phyloP scores from a whole-genome alignment of 208 protist genomes.

The Wallacemonas collosoma region DNA sequence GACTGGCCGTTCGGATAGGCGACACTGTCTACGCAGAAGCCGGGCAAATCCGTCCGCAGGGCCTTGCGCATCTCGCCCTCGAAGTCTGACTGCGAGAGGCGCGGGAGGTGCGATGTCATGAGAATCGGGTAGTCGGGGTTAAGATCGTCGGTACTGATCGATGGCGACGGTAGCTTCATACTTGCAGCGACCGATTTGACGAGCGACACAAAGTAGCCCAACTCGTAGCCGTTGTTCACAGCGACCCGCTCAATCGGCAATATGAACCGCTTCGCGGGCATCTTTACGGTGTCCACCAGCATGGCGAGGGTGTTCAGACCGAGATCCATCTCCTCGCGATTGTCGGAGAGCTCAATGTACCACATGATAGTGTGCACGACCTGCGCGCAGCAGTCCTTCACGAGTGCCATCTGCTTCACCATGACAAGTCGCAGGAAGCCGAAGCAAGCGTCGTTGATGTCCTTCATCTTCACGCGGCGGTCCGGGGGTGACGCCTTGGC shows the following conservation, averaged over 20 bases:
- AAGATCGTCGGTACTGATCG: constrained; percentile 40
- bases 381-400: constrained; percentile 85
- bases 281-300: constrained; percentile 72
- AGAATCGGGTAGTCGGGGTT: constrained; percentile 73
- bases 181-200: constrained; percentile 55
- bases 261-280: constrained; percentile 77
- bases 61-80: constrained; percentile 73
- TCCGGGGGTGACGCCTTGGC: constrained; percentile 40
- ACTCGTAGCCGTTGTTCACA: constrained; percentile 63
- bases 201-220: constrained; percentile 66
- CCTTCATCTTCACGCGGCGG: constrained; percentile 54
- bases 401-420: constrained; percentile 68
- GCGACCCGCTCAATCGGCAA: constrained; percentile 72
- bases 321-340: constrained; percentile 77
- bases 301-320: constrained; percentile 75
- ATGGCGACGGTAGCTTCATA: constrained; percentile 46
- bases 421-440: constrained; percentile 88
- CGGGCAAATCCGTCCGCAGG: constrained; percentile 40
- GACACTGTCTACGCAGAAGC: constrained; percentile 68
- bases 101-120: constrained; percentile 73
- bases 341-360: constrained; percentile 85
- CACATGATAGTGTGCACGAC: constrained; percentile 89
- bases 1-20: constrained; percentile 70
- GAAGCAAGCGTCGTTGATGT: constrained; percentile 87
- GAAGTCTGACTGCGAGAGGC: constrained; percentile 75